phyloP scores from a whole-genome alignment of 2,329 filamentous ascomycete genomes.

The Penicillium sp. region DNA sequence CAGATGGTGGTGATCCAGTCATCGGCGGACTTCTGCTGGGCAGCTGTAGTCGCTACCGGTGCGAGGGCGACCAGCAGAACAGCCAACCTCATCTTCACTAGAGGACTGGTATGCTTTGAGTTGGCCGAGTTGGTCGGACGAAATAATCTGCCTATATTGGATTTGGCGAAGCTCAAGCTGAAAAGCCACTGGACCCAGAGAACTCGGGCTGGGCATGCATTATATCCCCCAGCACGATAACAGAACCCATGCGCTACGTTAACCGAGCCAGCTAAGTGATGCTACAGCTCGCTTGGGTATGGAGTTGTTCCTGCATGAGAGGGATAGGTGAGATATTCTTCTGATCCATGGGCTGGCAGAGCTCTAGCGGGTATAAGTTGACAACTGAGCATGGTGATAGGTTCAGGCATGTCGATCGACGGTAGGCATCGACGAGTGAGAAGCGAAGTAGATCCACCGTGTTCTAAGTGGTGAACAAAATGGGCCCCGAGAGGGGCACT shows the following conservation, averaged over 20 bases:
- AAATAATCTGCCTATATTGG: neutral
- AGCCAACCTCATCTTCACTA: slow-evolving; percentile 16
- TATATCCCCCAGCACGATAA: neutral
- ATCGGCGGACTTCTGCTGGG: slow-evolving; percentile 16
- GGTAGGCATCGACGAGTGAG: neutral
- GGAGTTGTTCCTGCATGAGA: neutral
- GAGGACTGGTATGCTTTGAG: neutral
- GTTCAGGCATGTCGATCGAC: neutral
- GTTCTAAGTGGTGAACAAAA: neutral
- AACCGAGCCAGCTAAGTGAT: neutral
- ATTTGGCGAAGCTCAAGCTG: neutral
- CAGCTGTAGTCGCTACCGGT: slow-evolving; percentile 12
- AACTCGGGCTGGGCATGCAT: neutral
- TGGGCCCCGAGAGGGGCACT: neutral
- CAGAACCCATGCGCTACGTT: neutral
- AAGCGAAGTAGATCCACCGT: neutral
- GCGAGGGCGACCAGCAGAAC: slow-evolving; percentile 14
- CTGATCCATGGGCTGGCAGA: neutral
- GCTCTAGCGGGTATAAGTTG: neutral
- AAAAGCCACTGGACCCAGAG: neutral
- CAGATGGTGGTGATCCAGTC: slow-evolving; percentile 29
- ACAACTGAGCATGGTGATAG: neutral
- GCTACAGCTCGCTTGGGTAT: neutral
- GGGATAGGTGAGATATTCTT: neutral
- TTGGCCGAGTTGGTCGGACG: neutral